Conservation (phyloP, 2,329 filamentous ascomycete species). For the Xylariaceae sp. region DNA sequence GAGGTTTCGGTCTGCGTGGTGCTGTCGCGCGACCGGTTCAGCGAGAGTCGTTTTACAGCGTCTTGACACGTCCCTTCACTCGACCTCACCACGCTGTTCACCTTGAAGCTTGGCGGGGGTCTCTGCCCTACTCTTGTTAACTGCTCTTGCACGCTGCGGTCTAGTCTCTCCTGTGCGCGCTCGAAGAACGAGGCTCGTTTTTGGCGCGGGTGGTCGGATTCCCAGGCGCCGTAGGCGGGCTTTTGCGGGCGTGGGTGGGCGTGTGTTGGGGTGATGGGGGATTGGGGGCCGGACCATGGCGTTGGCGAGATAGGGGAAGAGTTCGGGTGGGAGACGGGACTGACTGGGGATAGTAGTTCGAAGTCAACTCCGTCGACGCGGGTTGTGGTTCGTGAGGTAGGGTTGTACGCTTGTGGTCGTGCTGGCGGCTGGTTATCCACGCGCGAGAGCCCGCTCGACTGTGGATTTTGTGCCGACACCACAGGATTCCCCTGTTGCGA, state of each 20-base stretch:
- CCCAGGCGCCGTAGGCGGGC: conserved; percentile 17
- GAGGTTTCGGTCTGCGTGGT: neutral
- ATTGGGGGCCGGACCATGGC: no score
- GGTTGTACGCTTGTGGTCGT: neutral
- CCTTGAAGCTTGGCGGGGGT: conserved; percentile 19
- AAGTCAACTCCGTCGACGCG: conserved; percentile 5
- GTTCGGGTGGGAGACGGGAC: neutral
- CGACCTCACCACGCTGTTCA: conserved; percentile 14
- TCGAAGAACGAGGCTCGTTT: conserved; percentile 17
- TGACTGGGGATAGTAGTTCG: conserved; percentile 1
- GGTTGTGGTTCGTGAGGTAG: neutral
- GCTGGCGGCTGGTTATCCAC: neutral
- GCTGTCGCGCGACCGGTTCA: neutral
- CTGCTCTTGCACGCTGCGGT: conserved; percentile 9
- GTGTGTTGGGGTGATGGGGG: no score
- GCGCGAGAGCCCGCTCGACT: neutral
- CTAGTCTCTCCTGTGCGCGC: conserved; percentile 13
- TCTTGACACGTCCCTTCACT: neutral
- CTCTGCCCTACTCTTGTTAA: conserved; percentile 16
- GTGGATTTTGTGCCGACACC: neutral
- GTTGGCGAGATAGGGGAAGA: neutral
- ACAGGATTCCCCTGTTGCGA: neutral
- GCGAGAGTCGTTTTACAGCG: neutral
- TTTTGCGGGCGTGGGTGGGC: no score
- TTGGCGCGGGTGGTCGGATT: conserved; percentile 13